Evolutionary conservation across 306 rosid species (phyloP), one percentile per base, ranked within the genome.

Genomic region (Vigna angularis): DNA sequence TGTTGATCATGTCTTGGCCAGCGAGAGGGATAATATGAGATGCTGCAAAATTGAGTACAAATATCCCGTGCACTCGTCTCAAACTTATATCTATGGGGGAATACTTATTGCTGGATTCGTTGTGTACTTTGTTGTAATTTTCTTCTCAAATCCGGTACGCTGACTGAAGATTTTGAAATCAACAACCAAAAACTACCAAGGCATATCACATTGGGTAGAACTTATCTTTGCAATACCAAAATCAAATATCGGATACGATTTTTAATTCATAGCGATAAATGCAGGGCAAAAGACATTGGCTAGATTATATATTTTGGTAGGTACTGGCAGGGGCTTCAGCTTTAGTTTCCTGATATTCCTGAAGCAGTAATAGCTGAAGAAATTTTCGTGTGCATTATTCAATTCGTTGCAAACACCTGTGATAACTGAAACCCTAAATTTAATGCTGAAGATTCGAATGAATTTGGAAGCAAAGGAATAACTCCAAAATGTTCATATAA

Each of bases 21-120:
- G 30, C 12, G 98, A 95, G 81, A 93, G 86, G 89, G 98, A 85
- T 52, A 91, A 88, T 62, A 93, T 95, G 98, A 87, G 73, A 76
- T 95, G 99, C 82, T 95, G 99, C 87, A 78, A 75, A 47, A 86
- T 93, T 74, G 96, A 91, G 86, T 95, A 86, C 90, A 95, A 89
- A 74, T 91, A 91, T 70, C 96, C 99, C 0, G 90, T 83, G 79
- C 94, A 90, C 67, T 77, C 97, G 49, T 89, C 97, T 80, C 97
- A 93, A 84, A 87, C 95, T 65, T 91, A 86, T 84, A 84, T 91
- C 79, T 95, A 91, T 44, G 99, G 97, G 16, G 99, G 93, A 66
- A 93, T 93, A 75, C 94, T 95, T 45, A 68, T 93, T 34, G 99
- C 99, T 47, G 99, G 99, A 42, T 95, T 89, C 48, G n/a, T 91